Conservation (phyloP, 2,329 filamentous ascomycete genomes). For the Aspergillus sojae region DNA sequence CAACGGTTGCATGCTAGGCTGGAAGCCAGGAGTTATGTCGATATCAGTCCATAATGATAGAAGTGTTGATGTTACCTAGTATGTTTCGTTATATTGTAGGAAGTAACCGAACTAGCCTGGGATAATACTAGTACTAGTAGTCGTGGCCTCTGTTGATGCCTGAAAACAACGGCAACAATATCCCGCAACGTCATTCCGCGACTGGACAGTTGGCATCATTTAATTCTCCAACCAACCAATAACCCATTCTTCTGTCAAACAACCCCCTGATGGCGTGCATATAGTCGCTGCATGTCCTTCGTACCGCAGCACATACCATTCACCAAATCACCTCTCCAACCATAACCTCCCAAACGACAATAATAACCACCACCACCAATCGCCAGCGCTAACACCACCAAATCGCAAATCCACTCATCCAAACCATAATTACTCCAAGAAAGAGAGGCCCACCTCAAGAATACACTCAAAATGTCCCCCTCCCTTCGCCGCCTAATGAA, state of each 20-base stretch:
- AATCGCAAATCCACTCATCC: not conserved
- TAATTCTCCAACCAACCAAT: not conserved
- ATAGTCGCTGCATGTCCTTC: not conserved
- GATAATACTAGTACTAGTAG: not conserved
- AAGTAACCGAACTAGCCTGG: no score
- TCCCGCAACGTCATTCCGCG: not conserved
- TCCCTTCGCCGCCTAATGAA: slow-evolving; percentile 58
- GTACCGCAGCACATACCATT: not conserved
- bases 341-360: not conserved
- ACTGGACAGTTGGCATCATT: slow-evolving; percentile 2
- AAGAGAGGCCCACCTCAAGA: slow-evolving; percentile 1
- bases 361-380: not conserved
- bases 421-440: not conserved
- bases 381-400: not conserved
- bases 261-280: not conserved
- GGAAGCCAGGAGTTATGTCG: not conserved
- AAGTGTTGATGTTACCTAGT: not conserved
- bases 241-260: no score
- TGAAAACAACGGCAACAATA: not conserved
- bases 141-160: not conserved
- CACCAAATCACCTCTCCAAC: not conserved
- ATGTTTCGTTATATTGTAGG: not conserved
- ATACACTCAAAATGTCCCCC: slow-evolving; percentile 31
- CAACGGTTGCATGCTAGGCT: not conserved
- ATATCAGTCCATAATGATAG: not conserved